phyloP scores from a whole-genome alignment of 2,329 filamentous ascomycete species.

The Myriosclerotinia scirpicola region DNA sequence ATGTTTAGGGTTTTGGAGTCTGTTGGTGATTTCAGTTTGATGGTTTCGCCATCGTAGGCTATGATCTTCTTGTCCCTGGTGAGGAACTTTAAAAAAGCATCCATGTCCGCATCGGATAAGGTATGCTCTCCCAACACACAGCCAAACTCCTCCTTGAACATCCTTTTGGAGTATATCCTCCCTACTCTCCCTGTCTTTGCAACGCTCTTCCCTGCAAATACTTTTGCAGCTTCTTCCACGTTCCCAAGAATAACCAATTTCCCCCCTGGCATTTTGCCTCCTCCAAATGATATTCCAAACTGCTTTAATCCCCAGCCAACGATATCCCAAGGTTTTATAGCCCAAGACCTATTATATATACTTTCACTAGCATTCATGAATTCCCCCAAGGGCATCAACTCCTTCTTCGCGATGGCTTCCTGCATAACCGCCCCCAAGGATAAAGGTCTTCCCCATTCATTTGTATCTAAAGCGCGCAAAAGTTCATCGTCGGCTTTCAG shows the following conservation, averaged over 20 bases:
- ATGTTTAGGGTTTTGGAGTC: constrained; percentile 48
- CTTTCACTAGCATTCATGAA: constrained; percentile 67
- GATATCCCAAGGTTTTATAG: constrained; percentile 63
- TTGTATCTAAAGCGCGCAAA: constrained; percentile 68
- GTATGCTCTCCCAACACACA: constrained; percentile 50
- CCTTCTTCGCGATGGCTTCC: constrained; percentile 68
- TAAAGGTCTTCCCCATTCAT: constrained; percentile 77
- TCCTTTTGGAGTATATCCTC: constrained; percentile 64
- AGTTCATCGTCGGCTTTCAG: constrained; percentile 62
- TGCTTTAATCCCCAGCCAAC: constrained; percentile 74
- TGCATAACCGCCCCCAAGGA: constrained; percentile 74
- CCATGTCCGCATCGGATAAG: constrained; percentile 64
- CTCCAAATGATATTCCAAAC: constrained; percentile 58
- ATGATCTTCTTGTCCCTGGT: constrained; percentile 63
- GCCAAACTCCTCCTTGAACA: constrained; percentile 61
- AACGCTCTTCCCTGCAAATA: constrained; percentile 49
- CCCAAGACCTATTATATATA: constrained; percentile 76
- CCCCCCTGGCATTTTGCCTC: constrained; percentile 58
- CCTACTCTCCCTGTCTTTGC: constrained; percentile 56
- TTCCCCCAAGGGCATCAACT: constrained; percentile 68
- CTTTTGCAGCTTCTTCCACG: constrained; percentile 58
- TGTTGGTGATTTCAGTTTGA: constrained; percentile 69
- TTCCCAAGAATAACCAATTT: constrained; percentile 66
- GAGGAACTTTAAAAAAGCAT: constrained; percentile 69
- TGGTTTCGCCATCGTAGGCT: constrained; percentile 62